These are phyloP conservation scores for Ganoderma lingzhi DNA, from an alignment of 1,284 basidiomycete genomes.

Conservation along the genomic window DNA sequence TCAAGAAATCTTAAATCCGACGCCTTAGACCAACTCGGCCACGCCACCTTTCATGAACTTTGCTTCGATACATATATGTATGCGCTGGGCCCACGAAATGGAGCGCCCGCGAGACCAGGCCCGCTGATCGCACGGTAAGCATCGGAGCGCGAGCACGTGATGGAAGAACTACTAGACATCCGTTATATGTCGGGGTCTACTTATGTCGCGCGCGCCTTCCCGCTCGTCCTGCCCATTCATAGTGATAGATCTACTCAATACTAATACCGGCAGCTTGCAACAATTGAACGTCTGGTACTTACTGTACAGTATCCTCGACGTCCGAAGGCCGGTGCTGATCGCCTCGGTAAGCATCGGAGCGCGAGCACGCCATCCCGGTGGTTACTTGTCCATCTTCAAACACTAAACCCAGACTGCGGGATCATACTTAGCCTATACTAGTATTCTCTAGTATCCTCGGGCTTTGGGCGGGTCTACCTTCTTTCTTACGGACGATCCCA, in stretches of 20 bases:
- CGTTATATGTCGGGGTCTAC: too few species aligned
- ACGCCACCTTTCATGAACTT: conserved; percentile 58
- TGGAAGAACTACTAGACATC: too few species aligned
- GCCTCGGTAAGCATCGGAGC: too few species aligned
- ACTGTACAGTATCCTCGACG: too few species aligned
- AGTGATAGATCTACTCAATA: too few species aligned
- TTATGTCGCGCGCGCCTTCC: too few species aligned
- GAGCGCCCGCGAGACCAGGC: neutral
- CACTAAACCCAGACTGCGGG: neutral
- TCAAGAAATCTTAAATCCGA: conserved; percentile 80
- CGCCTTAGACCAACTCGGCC: conserved; percentile 86
- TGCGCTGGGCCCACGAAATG: neutral
- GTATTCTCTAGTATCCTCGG: neutral
- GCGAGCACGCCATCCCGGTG: neutral
- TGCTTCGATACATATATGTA: neutral
- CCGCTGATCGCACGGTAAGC: too few species aligned
- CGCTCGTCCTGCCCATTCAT: too few species aligned
- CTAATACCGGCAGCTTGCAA: too few species aligned
- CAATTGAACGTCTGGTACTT: too few species aligned
- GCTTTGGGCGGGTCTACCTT: neutral
- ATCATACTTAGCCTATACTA: neutral
- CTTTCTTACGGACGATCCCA: neutral
- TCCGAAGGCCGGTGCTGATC: too few species aligned
- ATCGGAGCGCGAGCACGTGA: too few species aligned
- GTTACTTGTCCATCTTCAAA: neutral